Conservation (phyloP, 805 yeast species). For the Candida glaebosa region DNA sequence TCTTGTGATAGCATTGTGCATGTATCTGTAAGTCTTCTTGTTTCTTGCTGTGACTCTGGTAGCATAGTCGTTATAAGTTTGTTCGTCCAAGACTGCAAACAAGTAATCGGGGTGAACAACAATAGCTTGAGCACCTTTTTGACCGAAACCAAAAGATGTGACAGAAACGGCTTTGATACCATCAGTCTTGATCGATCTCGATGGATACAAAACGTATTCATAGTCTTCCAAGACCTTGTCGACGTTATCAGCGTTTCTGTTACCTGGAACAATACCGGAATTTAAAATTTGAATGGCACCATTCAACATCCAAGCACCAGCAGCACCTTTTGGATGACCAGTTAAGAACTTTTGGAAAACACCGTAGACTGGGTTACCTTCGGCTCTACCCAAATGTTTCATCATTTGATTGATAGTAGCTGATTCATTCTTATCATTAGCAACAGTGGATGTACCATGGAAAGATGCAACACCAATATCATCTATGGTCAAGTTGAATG, state of each 20-base stretch:
- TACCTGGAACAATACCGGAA: constrained; percentile 95
- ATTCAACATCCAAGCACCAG: constrained; percentile 99
- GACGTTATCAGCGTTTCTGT: constrained; percentile 96
- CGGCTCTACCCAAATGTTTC: constrained; percentile 91
- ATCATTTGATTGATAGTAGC: constrained; percentile 89
- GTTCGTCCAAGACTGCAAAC: constrained; percentile 73
- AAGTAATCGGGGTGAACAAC: constrained; percentile 91
- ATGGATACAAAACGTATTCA: constrained; percentile 90
- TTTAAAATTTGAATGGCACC: constrained; percentile 94
- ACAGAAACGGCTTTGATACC: constrained; percentile 97
- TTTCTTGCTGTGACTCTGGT: constrained; percentile 74
- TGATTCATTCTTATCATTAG: constrained; percentile 98
- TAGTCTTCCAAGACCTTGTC: constrained; percentile 79
- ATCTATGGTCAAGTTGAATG: constrained; percentile 88
- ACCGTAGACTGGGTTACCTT: constrained; percentile 97
- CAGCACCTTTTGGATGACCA: constrained; percentile 99
- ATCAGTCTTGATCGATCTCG: constrained; percentile 88
- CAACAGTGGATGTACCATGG: constrained; percentile 99
- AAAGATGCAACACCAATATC: constrained; percentile 95
- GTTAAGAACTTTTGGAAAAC: constrained; percentile 98
- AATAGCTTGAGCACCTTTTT: constrained; percentile 97
- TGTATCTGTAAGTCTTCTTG: constrained; percentile 86
- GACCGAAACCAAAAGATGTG: constrained; percentile 99
- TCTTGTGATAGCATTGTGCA: constrained; percentile 91
- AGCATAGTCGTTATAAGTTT: constrained; percentile 68